A percentile compares a stretch with the other conserved stretches of the same genome.
Conservation (phyloP, 2,329 filamentous ascomycete species). For the Botrytis aclada region DNA sequence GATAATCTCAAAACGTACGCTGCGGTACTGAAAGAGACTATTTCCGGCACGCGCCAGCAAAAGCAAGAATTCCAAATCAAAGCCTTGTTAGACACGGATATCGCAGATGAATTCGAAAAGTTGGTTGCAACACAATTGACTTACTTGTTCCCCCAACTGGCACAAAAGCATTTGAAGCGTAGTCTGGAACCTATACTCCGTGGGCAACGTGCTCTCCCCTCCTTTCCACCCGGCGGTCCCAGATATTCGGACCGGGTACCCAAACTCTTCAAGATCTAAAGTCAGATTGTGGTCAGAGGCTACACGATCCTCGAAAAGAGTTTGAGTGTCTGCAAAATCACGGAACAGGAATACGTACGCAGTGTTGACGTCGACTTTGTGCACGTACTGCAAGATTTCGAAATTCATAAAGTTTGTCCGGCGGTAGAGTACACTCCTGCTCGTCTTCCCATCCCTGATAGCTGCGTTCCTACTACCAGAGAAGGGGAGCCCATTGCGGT, state of each 20-base stretch:
- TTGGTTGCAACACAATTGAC: not conserved
- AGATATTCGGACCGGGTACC: not conserved
- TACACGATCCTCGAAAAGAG: not conserved
- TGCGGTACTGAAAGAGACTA: not conserved
- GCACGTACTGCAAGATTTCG: not conserved
- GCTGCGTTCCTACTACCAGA: too few relatives aligned
- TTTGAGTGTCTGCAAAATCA: not conserved
- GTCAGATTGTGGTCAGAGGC: not conserved
- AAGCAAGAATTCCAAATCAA: not conserved
- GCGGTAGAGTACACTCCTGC: fast-evolving
- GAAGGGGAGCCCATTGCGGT: not conserved
- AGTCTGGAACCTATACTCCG: not conserved
- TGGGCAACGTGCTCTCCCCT: not conserved
- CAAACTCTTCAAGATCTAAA: not conserved
- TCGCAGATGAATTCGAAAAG: not conserved
- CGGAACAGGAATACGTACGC: too few relatives aligned
- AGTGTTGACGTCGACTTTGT: not conserved
- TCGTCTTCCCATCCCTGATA: not conserved
- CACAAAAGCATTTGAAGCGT: not conserved
- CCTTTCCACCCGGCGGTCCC: not conserved
- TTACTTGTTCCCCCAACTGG: fast-evolving
- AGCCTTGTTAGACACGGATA: not conserved
- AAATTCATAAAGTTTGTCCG: not conserved
- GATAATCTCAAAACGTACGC: too few relatives aligned
- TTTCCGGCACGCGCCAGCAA: too few relatives aligned